phyloP scores from a whole-genome alignment of 768 basidiomycete species.

The Agaricus subrufescens region DNA sequence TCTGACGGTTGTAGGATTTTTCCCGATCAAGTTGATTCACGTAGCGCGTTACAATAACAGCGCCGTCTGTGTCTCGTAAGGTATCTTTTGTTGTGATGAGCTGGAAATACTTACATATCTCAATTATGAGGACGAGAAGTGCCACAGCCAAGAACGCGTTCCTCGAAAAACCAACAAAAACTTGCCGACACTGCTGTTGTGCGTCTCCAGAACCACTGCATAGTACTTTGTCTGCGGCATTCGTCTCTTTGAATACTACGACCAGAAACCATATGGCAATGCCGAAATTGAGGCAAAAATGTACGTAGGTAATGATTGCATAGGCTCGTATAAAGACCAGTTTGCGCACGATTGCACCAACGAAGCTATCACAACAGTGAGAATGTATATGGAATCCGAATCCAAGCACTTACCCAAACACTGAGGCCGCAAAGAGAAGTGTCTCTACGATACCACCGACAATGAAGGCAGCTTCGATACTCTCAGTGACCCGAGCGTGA shows the following conservation, averaged over 20 bases:
- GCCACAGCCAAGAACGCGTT: conserved; percentile 45
- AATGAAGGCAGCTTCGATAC: conserved; percentile 38
- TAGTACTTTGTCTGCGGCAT: conserved; percentile 33
- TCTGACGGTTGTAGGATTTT: conserved; percentile 37
- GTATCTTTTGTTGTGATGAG: conserved; percentile 4
- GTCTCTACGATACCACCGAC: conserved; percentile 50
- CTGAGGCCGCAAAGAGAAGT: conserved; percentile 46
- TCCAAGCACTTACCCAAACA: conserved; percentile 44
- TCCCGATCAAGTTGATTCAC: conserved; percentile 46
- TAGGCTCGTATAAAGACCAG: conserved; percentile 55
- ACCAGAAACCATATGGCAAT: conserved; percentile 49
- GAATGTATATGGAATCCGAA: background rate
- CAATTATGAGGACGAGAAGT: conserved; percentile 39
- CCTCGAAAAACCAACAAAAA: conserved; percentile 34
- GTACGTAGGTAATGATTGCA: conserved; percentile 50
- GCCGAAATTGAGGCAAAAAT: conserved; percentile 51
- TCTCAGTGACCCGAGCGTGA: conserved; percentile 28
- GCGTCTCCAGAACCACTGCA: conserved; percentile 40
- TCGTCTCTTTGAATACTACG: conserved; percentile 41
- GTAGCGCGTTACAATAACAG: conserved; percentile 49
- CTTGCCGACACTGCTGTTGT: conserved; percentile 37
- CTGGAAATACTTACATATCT: conserved; percentile 45
- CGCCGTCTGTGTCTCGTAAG: conserved; percentile 37
- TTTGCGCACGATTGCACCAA: conserved; percentile 61
- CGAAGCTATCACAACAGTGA: conserved; percentile 35